Conservation (phyloP, 1,284 basidiomycete genomes). For the Boletus smithii region DNA sequence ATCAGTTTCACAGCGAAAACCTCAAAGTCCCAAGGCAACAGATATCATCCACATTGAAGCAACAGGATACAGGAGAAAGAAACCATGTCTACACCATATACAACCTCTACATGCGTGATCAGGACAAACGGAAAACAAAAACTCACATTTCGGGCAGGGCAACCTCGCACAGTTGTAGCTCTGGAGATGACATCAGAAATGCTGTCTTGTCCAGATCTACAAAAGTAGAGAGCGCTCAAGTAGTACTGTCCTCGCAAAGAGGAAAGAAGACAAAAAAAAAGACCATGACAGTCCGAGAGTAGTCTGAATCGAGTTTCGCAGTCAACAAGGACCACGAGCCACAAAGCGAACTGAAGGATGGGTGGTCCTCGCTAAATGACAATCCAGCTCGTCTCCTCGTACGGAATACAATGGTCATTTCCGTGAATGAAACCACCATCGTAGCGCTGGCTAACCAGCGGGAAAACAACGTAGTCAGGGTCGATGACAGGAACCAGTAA, state of each 20-base stretch:
- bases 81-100: too few relatives aligned
- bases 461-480: constrained; percentile 3
- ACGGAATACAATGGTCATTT: constrained; percentile 12
- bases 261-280: constrained; percentile 16
- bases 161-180: background rate
- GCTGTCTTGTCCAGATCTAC: background rate
- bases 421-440: background rate
- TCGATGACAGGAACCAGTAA: too few relatives aligned
- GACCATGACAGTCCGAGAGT: constrained; percentile 46
- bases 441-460: constrained; percentile 13
- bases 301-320: constrained; percentile 57
- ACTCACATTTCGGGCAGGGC: background rate
- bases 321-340: constrained; percentile 36
- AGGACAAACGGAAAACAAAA: background rate
- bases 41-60: too few relatives aligned
- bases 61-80: too few relatives aligned
- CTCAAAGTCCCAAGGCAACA: too few relatives aligned
- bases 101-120: too few relatives aligned
- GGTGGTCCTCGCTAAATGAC: background rate
- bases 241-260: constrained; percentile 19
- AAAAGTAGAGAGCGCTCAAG: background rate
- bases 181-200: background rate
- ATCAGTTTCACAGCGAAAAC: too few relatives aligned
- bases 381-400: constrained; percentile 19
- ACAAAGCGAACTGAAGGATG: constrained; percentile 52